Evolutionary conservation across 108 stramenopile genomes (phyloP).

Genomic region (Mayamaea pseudoterrestris): DNA sequence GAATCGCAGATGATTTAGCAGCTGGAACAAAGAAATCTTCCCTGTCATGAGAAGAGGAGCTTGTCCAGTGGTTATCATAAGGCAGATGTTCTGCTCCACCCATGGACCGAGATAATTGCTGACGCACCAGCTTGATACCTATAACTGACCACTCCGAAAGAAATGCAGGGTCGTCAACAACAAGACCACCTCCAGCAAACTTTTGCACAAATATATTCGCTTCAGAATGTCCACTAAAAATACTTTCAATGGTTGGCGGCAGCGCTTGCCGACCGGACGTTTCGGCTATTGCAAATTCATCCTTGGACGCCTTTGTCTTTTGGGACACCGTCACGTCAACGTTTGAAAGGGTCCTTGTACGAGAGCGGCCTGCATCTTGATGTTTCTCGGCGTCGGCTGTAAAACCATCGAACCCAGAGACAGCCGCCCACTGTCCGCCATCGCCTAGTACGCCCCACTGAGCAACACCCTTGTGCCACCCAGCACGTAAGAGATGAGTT

Average conservation of each 20-base stretch:
- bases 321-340: not conserved
- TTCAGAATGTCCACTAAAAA: not conserved
- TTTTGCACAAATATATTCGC: slow-evolving; percentile 18
- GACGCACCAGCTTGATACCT: slow-evolving; percentile 58
- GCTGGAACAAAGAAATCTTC: not conserved
- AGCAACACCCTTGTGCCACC: slow-evolving; percentile 72
- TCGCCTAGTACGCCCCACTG: slow-evolving; percentile 76
- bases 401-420: slow-evolving; percentile 45
- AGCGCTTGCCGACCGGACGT: too few species aligned
- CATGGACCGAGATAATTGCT: slow-evolving; percentile 52
- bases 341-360: not conserved
- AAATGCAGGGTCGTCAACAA: slow-evolving; percentile 43
- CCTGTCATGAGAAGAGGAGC: too few species aligned
- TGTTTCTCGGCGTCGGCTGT: slow-evolving; percentile 11
- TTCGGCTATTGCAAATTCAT: too few species aligned
- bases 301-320: not conserved
- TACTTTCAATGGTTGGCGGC: not conserved
- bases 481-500: slow-evolving; percentile 53
- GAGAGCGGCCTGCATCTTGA: not conserved
- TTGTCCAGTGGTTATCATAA: slow-evolving; percentile 45
- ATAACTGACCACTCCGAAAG: slow-evolving; percentile 74
- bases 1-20: slow-evolving; percentile 8
- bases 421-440: slow-evolving; percentile 67
- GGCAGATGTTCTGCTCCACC: slow-evolving; percentile 42
- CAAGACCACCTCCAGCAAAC: slow-evolving; percentile 38